Base-by-base conservation (phyloP, 345 rosid species). In the Sisymbrium irio region DNA sequence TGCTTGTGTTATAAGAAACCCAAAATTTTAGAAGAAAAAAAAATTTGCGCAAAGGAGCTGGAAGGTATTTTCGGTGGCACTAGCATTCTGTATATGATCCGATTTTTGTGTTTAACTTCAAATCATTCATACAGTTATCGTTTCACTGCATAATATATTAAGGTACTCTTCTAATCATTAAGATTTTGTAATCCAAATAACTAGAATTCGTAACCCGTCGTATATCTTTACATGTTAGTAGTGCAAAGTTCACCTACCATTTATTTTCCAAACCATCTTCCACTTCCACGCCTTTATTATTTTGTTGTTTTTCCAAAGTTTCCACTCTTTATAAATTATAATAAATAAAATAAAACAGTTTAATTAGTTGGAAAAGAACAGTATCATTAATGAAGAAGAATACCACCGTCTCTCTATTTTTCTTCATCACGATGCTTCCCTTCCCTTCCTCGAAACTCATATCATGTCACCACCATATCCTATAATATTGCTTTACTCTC, bases 391-490 rank as follows among this genome's bases (percentile, higher is more conserved):
- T 47, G 67, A 39, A 17, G 11, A 35, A 12, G 19, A 58, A 33
- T 12, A 60, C 11, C 47, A 60, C 20, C 33, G 65, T 61, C 35
- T 25, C 20, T 4, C 25, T 40, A 41, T 36, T 41, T 62, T 25
- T 41, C 9, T 69, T 19, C 15, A 58, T 19, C 41, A 17, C 54
- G 40, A 50, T 62, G 44, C 50, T 46, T 70, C 10, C 15, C 50
- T 46, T 70, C 10, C 15, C 2, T 71, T 71, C 76, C 28, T 71
- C 76, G 41, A 27, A 61, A 62, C 56, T 55, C n/a, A 7, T 39
- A 55, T 55, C 56, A 55, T 73, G 37, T 40, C 22, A 32, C 42
- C 15, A 53, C 25, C 25, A 30, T 40, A 53, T 60, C 67, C 7
- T 51, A 17, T 14, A 12, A 36, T n/a, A n/a, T 50, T 9, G 12